These are phyloP conservation scores for Metarhizium guizhouense DNA, from an alignment of 2,329 filamentous ascomycete species.

Conservation along the genomic window DNA sequence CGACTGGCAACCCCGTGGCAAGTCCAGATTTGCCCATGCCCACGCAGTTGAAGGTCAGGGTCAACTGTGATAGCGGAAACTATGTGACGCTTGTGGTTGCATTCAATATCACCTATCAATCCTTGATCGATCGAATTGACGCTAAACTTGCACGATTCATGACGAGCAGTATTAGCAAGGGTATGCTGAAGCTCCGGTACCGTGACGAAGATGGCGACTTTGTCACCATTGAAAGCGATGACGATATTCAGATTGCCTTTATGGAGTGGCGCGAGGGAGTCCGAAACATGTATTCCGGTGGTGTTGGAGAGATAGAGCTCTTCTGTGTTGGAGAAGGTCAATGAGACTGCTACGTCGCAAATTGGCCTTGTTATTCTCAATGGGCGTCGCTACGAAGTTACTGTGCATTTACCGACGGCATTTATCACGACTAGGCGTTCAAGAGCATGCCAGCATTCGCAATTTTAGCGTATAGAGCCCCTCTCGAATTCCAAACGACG, in stretches of 20 bases:
- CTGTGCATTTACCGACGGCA: neutral
- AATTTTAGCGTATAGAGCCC: constrained; percentile 21
- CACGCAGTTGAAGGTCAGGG: constrained; percentile 88
- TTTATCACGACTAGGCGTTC: neutral
- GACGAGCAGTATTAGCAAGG: constrained; percentile 71
- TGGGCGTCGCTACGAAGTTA: neutral
- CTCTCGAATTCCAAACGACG: neutral
- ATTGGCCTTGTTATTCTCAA: neutral
- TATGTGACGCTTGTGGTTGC: constrained; percentile 94
- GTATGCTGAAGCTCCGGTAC: constrained; percentile 80
- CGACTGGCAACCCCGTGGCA: constrained; percentile 20
- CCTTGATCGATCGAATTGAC: constrained; percentile 89
- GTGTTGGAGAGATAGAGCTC: constrained; percentile 83
- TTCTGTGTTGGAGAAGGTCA: constrained; percentile 56
- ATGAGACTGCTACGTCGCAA: neutral
- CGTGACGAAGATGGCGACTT: constrained; percentile 87
- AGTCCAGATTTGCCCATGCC: constrained; percentile 45
- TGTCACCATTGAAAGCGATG: constrained; percentile 88
- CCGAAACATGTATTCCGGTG: constrained; percentile 48
- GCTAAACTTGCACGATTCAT: constrained; percentile 87
- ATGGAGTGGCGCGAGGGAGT: constrained; percentile 80
- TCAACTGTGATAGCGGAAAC: constrained; percentile 77
- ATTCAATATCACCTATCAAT: constrained; percentile 91
- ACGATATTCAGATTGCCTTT: constrained; percentile 93
- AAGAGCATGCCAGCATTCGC: constrained; percentile 17